Percentiles rank a stretch among this genome's conserved stretches.
Evolutionary conservation across 805 yeast genomes (phyloP).

Genomic region (Starmerella sp.): DNA sequence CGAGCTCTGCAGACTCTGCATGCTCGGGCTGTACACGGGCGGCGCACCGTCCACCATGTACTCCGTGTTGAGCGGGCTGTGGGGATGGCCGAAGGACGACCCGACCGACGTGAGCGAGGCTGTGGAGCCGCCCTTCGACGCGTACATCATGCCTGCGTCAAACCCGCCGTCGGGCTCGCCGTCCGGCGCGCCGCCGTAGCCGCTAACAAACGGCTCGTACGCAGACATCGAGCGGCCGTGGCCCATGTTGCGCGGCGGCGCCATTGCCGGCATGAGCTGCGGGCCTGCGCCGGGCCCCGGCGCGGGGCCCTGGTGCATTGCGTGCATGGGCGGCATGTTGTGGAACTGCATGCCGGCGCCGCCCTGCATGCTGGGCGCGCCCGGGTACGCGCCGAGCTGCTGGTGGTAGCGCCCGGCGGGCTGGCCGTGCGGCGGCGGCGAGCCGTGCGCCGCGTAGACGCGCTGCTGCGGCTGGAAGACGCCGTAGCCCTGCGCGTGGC

Average conservation of each 20-base stretch:
- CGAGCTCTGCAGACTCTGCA: slow-evolving; percentile 7
- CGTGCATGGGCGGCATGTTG: slow-evolving; percentile 8
- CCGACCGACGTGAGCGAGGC: slow-evolving; percentile 8
- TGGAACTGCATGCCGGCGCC: not conserved
- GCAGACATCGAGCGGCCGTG: slow-evolving; percentile 1
- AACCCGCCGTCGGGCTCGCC: not conserved
- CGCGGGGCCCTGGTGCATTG: slow-evolving; percentile 8
- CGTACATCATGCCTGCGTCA: not conserved
- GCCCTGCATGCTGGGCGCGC: not conserved
- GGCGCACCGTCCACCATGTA: slow-evolving; percentile 1
- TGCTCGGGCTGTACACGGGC: slow-evolving; percentile 1
- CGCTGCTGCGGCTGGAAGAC: slow-evolving; percentile 3
- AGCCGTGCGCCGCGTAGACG: slow-evolving; percentile 1
- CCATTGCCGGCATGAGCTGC: slow-evolving; percentile 3
- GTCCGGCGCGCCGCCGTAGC: not conserved
- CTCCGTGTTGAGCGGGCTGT: slow-evolving; percentile 4
- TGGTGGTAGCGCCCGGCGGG: not conserved
- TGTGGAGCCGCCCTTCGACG: slow-evolving; percentile 1
- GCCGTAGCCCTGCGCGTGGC: not conserved
- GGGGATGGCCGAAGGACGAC: slow-evolving; percentile 6
- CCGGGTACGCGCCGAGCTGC: not conserved
- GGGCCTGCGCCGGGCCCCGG: slow-evolving; percentile 1
- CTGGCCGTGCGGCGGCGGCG: slow-evolving; percentile 1
- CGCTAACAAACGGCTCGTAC: not conserved
- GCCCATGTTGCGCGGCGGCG: not conserved